A percentile compares a stretch with the other conserved stretches of the same genome.
phyloP scores from a whole-genome alignment of 129 eudicot genomes.

The Ambrosia artemisiifolia region DNA sequence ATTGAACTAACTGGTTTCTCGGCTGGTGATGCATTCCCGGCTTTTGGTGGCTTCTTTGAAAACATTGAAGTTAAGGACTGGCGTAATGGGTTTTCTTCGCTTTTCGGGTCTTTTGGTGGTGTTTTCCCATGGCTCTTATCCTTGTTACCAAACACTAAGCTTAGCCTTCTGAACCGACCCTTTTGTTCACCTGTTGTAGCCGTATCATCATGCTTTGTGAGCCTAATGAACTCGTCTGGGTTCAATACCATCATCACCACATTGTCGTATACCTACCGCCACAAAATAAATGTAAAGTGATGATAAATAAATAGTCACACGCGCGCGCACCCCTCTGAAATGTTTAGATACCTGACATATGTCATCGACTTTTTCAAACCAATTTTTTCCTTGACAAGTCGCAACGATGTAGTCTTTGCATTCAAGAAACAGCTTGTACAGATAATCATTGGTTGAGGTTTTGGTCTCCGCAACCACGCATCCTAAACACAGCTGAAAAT shows the following conservation, averaged over 20 bases:
- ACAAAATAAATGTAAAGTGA: not conserved
- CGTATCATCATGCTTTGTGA: constrained; percentile 50
- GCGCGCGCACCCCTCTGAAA: not conserved
- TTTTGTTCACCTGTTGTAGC: constrained; percentile 46
- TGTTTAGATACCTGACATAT: constrained; percentile 74
- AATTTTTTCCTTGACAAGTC: constrained; percentile 57
- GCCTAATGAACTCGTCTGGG: constrained; percentile 62
- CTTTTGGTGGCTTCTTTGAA: constrained; percentile 91
- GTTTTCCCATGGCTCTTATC: constrained; percentile 44
- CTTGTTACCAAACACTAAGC: constrained; percentile 65
- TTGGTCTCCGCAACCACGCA: constrained; percentile 64
- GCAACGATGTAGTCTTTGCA: constrained; percentile 81
- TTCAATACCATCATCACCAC: constrained; percentile 74
- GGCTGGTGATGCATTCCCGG: constrained; percentile 54
- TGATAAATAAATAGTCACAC: not conserved
- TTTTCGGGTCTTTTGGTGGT: constrained; percentile 46
- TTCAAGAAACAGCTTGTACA: constrained; percentile 66
- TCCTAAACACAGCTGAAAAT: constrained; percentile 72
- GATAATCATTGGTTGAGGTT: constrained; percentile 46
- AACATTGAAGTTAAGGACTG: constrained; percentile 67
- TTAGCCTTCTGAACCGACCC: constrained; percentile 66
- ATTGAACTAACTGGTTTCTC: constrained; percentile 49
- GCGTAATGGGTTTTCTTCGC: constrained; percentile 55
- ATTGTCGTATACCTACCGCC: constrained; percentile 74
- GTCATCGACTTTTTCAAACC: constrained; percentile 87